Evolutionary conservation across 2,329 filamentous ascomycete species (phyloP).

Genomic region (Albifimbria verrucaria): DNA sequence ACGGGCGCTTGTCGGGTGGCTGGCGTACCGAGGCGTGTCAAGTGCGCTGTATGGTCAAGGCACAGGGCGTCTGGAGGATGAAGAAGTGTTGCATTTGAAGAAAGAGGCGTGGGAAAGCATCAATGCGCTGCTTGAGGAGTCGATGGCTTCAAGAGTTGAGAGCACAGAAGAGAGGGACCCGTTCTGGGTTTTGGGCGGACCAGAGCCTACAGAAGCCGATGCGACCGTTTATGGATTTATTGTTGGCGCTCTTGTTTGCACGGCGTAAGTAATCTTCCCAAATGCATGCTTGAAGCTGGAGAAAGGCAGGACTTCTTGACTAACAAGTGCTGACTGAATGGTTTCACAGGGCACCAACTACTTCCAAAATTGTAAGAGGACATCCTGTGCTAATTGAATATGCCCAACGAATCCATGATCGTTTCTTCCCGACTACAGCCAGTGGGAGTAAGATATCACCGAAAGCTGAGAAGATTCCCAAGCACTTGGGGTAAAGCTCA

Average conservation of each 20-base stretch:
- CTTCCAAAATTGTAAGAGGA: constrained; percentile 37
- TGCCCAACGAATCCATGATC: constrained; percentile 50
- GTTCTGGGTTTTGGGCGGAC: constrained; percentile 57
- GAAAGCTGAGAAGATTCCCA: too few relatives aligned
- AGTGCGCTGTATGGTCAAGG: constrained; percentile 55
- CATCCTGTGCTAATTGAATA: constrained; percentile 53
- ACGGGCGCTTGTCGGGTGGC: constrained; percentile 45
- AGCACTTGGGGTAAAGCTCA: too few relatives aligned
- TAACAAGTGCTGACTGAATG: not conserved
- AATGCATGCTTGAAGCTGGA: too few relatives aligned
- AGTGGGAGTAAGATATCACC: constrained; percentile 23
- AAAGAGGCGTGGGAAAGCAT: constrained; percentile 53
- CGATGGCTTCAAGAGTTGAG: constrained; percentile 7
- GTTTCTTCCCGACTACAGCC: constrained; percentile 58
- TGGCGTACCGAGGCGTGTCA: constrained; percentile 41
- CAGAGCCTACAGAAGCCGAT: constrained; percentile 55
- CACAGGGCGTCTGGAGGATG: constrained; percentile 43
- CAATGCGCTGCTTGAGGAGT: constrained; percentile 38
- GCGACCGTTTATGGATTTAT: constrained; percentile 56
- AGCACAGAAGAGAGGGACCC: constrained; percentile 23
- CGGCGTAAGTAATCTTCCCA: constrained; percentile 41
- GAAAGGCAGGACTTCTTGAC: too few relatives aligned
- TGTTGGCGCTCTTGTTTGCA: constrained; percentile 45
- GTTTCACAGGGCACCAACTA: constrained; percentile 43
- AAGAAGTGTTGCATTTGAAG: constrained; percentile 44